Conservation (phyloP, 345 rosid genomes). For the Rhizophora mangle region DNA sequence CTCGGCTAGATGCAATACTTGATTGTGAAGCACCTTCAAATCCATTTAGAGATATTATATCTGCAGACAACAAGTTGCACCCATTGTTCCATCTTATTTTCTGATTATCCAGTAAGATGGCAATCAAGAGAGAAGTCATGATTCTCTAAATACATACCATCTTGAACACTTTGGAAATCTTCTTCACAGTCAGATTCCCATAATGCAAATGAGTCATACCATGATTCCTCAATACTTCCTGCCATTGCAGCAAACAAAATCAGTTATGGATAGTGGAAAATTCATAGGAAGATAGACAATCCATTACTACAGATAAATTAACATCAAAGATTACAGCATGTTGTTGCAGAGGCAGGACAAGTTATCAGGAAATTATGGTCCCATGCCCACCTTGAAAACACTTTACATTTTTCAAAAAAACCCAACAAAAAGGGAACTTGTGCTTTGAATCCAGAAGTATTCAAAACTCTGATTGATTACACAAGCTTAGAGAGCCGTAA, state of each 20-base stretch:
- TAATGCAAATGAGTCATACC: slow-evolving; percentile 28
- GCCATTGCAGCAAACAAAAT: slow-evolving; percentile 14
- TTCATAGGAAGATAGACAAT: not conserved
- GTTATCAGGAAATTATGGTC: not conserved
- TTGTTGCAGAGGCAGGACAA: not conserved
- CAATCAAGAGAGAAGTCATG: not conserved
- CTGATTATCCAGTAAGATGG: not conserved
- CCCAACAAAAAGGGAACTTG: too few relatives aligned
- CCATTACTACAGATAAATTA: not conserved
- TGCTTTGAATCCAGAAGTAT: too few relatives aligned
- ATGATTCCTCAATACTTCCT: slow-evolving; percentile 31
- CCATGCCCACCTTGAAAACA: not conserved
- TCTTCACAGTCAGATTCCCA: slow-evolving; percentile 33
- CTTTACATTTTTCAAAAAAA: too few relatives aligned
- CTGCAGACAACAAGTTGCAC: slow-evolving; percentile 17
- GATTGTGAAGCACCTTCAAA: slow-evolving; percentile 14
- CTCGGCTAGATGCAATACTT: slow-evolving; percentile 19
- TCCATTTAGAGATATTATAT: slow-evolving; percentile 21
- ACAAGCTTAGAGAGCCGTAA: too few relatives aligned
- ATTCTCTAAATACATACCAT: slow-evolving; percentile 22
- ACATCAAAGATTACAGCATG: slow-evolving; percentile 1
- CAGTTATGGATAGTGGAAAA: not conserved
- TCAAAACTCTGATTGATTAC: too few relatives aligned
- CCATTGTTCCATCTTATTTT: slow-evolving; percentile 6
- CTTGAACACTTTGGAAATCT: slow-evolving; percentile 31